phyloP scores from a whole-genome alignment of 2,329 filamentous ascomycete genomes.

The Fusarium praegraminearum region DNA sequence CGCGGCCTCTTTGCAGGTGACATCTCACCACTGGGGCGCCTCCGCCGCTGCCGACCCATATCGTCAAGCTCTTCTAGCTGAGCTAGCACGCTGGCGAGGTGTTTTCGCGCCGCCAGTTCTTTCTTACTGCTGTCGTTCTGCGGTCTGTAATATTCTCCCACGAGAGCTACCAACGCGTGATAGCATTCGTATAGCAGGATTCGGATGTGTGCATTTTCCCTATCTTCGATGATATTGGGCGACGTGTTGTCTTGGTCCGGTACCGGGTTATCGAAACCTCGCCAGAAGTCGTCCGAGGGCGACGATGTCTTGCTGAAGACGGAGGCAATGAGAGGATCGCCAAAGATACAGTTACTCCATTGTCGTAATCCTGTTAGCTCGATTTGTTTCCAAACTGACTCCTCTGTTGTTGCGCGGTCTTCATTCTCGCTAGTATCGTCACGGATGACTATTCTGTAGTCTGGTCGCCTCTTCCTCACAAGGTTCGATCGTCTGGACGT shows the following conservation, averaged over 20 bases:
- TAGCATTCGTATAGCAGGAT: constrained; percentile 70
- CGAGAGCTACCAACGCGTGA: constrained; percentile 64
- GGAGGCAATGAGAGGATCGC: constrained; percentile 67
- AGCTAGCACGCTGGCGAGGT: constrained; percentile 60
- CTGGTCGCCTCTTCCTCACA: not conserved
- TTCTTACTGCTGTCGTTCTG: constrained; percentile 59
- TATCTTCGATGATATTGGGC: constrained; percentile 56
- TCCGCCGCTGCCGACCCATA: constrained; percentile 46
- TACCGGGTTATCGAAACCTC: constrained; percentile 57
- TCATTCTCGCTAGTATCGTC: constrained; percentile 11
- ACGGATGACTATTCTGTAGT: constrained; percentile 10
- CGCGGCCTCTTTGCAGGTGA: constrained; percentile 61
- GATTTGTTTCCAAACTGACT: constrained; percentile 38
- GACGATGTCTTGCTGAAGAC: constrained; percentile 60
- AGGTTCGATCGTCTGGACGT: not conserved
- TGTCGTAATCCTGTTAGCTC: constrained; percentile 65
- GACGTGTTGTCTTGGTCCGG: constrained; percentile 17
- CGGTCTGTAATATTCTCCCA: constrained; percentile 67
- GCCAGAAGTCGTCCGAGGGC: constrained; percentile 59
- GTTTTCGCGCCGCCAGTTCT: constrained; percentile 66
- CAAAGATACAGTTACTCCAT: constrained; percentile 71
- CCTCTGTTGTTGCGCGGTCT: constrained; percentile 4
- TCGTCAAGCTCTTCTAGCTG: constrained; percentile 59
- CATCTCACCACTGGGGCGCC: constrained; percentile 56
- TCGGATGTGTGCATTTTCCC: constrained; percentile 58